phyloP scores from a whole-genome alignment of 768 basidiomycete species.

The Mycena maculata region DNA sequence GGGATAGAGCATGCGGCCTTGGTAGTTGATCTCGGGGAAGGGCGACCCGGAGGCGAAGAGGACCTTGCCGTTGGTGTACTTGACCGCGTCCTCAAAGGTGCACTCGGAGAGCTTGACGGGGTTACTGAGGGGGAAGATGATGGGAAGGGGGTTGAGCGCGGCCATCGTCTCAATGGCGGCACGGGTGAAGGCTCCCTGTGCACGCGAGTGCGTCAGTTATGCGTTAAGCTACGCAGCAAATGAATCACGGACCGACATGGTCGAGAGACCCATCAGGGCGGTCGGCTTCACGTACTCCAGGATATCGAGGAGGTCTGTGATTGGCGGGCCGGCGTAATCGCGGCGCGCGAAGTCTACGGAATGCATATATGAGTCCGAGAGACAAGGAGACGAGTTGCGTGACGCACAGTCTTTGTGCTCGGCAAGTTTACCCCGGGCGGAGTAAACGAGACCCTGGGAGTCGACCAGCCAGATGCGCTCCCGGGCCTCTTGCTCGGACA shows the following conservation, averaged over 20 bases:
- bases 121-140: slow-evolving; percentile 94
- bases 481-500: slow-evolving; percentile 82
- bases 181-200: slow-evolving; percentile 77
- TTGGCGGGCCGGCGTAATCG: slow-evolving; percentile 82
- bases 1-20: slow-evolving; percentile 70
- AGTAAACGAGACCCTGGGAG: slow-evolving; percentile 87
- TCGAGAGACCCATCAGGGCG: slow-evolving; percentile 90
- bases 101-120: slow-evolving; percentile 86
- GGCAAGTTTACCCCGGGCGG: slow-evolving; percentile 77
- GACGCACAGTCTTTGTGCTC: slow-evolving; percentile 85
- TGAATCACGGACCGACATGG: slow-evolving; percentile 64
- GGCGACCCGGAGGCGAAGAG: slow-evolving; percentile 93
- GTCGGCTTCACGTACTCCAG: slow-evolving; percentile 88
- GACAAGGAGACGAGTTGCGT: neutral
- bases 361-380: slow-evolving; percentile 19
- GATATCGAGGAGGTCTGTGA: slow-evolving; percentile 81
- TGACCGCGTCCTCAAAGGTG: slow-evolving; percentile 80
- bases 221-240: slow-evolving; percentile 4
- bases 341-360: slow-evolving; percentile 79
- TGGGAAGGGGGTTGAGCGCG: slow-evolving; percentile 81
- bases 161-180: slow-evolving; percentile 83
- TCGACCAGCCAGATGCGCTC: slow-evolving; percentile 85
- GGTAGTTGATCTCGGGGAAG: slow-evolving; percentile 72
- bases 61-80: slow-evolving; percentile 76
- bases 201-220: neutral